phyloP scores from a whole-genome alignment of 306 rosid species.

The Alnus glutinosa region DNA sequence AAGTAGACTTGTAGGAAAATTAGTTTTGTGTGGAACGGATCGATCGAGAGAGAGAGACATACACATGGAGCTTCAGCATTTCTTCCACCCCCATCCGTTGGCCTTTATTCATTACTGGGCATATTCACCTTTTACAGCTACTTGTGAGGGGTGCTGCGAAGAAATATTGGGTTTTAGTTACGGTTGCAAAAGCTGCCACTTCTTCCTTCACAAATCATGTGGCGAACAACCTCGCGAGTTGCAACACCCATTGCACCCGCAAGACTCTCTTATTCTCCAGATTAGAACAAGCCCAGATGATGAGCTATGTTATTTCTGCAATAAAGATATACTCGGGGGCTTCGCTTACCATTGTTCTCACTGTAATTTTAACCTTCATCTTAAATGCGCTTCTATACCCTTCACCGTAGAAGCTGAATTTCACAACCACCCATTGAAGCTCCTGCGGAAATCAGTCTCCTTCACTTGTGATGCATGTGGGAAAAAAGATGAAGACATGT shows the following conservation, averaged over 20 bases:
- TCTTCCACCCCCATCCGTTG: too few relatives aligned
- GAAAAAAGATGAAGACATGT: neutral
- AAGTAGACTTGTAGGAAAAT: too few relatives aligned
- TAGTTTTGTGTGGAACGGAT: too few relatives aligned
- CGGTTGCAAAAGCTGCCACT: neutral
- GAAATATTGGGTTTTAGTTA: neutral
- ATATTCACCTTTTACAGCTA: too few relatives aligned
- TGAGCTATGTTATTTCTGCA: neutral
- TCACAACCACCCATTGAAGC: neutral
- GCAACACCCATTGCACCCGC: neutral
- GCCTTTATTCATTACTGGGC: too few relatives aligned
- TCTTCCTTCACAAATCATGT: neutral
- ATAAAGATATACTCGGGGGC: too few relatives aligned
- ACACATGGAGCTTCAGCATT: too few relatives aligned
- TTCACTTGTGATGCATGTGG: neutral
- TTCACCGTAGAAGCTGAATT: neutral
- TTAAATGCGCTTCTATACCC: neutral
- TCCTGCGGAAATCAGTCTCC: fast-evolving
- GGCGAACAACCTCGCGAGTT: neutral
- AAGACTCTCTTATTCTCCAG: neutral
- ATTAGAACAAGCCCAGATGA: too few relatives aligned
- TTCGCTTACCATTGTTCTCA: neutral
- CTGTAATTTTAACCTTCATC: neutral
- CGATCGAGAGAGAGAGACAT: too few relatives aligned
- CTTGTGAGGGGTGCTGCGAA: neutral